Conservation (phyloP, 139 green algal species). For the Chlorella sp. region DNA sequence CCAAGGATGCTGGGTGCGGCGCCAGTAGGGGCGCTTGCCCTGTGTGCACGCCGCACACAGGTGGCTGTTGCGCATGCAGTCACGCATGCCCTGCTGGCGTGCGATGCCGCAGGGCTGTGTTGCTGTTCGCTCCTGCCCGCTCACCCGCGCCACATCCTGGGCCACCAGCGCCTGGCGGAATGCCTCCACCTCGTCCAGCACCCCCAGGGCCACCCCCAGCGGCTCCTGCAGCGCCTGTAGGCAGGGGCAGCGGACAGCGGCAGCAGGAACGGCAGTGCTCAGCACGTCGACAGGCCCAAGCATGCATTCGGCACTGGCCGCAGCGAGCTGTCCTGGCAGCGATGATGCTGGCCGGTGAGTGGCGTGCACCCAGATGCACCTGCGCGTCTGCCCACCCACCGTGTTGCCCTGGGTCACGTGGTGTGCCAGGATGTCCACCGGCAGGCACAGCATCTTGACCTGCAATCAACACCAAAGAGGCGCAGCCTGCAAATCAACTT, state of each 20-base stretch:
- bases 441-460: constrained; percentile 30
- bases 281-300: neutral
- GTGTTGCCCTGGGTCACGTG: constrained; percentile 19
- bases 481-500: no score
- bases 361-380: no score
- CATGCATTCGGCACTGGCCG: no score
- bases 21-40: no score
- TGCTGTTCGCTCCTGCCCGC: neutral
- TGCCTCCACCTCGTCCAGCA: constrained; percentile 18
- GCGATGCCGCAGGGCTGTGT: no score
- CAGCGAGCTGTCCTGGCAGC: no score
- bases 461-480: neutral
- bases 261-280: neutral
- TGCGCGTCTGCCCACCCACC: no score
- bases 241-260: neutral
- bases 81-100: no score
- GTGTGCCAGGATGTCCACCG: constrained; percentile 13
- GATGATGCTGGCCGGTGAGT: no score
- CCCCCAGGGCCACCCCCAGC: constrained; percentile 11
- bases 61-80: no score
- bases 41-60: no score
- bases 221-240: constrained; percentile 25
- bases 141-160: constrained; percentile 16
- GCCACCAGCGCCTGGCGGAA: constrained; percentile 11
- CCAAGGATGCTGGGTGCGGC: no score